Evolutionary conservation across 306 rosid genomes (phyloP), one percentile per base, ranked within the genome.

Genomic region (Clitoria ternatea): DNA sequence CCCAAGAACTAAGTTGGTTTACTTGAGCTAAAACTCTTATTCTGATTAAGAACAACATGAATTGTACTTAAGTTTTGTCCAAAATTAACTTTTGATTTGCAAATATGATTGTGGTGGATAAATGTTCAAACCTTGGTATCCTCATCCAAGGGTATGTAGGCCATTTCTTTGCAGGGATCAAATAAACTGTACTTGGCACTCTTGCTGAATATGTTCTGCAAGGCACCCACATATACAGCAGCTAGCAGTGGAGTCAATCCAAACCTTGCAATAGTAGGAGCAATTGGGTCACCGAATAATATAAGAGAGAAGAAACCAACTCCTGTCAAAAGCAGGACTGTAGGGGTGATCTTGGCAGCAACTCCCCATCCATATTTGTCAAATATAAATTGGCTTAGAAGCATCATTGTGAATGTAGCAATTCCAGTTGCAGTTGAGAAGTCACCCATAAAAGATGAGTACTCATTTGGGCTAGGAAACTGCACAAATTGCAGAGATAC

Each of bases 161-260:
- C 99, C 99, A 95, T 95, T 81, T 95, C 99, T 77, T 95, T 95
- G 86, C 99, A 95, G 0, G 99, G 99, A 75, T 95, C 99, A 24
- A 95, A 95, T 64, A 95, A 85, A 61, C 99, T 95, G 86, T 95
- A 95, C 75, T 91, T 95, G 18, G 99, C 99, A 83, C 99, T 91
- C 85, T 95, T 95, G 91, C 99, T 95, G 85, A 95, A 95, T 59
- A 95, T 91, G 87, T 95, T 95, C 72, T 95, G 99, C 96, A 95
- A 0, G n/a, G 99, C 99, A 72, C 99, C 99, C 42, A 95, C 99
- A 44, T 89, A 95, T 0, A 95, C 99, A 14, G 99, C 99, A 22
- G 99, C 99, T 65, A 95, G 97, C 69, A 95, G 93, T 33, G 99
- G 99, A 66, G 99, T 91, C 84, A 95, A 54, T 73, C 99, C 99